phyloP scores from a whole-genome alignment of 2,329 filamentous ascomycete species.

The Raffaelea ambrosiae region DNA sequence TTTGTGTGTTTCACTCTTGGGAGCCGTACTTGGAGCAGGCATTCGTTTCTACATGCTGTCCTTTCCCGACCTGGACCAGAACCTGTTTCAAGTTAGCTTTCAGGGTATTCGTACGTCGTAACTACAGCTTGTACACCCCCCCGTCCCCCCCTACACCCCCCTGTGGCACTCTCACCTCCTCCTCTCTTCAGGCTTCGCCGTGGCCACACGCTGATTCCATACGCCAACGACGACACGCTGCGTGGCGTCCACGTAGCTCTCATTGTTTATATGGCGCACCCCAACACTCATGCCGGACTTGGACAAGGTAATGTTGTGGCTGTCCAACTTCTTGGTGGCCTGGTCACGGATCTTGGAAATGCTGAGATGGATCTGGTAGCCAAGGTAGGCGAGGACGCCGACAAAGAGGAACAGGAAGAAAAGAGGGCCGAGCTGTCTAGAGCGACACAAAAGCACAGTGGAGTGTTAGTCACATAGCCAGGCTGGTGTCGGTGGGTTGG shows the following conservation, averaged over 20 bases:
- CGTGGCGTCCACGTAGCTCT: conserved; percentile 65
- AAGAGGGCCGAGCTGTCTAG: conserved; percentile 56
- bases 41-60: no score
- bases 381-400: conserved; percentile 51
- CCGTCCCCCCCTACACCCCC: no score
- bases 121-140: no score
- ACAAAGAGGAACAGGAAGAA: conserved; percentile 54
- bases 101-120: no score
- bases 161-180: conserved; percentile 20
- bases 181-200: conserved; percentile 13
- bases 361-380: conserved; percentile 65
- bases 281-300: conserved; percentile 67
- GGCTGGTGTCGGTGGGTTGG: no score
- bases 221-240: conserved; percentile 61
- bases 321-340: conserved; percentile 62
- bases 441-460: no score
- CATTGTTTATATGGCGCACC: conserved; percentile 58
- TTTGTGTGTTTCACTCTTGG: no score
- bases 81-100: no score
- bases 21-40: conserved; percentile 17
- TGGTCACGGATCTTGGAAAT: conserved; percentile 56
- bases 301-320: conserved; percentile 66
- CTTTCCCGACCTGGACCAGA: no score
- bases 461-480: no score
- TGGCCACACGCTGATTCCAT: conserved; percentile 41